Percentiles rank a stretch among this genome's conserved stretches.
Evolutionary conservation across 148 eudicot species (phyloP).

Genomic region (Silene conica): DNA sequence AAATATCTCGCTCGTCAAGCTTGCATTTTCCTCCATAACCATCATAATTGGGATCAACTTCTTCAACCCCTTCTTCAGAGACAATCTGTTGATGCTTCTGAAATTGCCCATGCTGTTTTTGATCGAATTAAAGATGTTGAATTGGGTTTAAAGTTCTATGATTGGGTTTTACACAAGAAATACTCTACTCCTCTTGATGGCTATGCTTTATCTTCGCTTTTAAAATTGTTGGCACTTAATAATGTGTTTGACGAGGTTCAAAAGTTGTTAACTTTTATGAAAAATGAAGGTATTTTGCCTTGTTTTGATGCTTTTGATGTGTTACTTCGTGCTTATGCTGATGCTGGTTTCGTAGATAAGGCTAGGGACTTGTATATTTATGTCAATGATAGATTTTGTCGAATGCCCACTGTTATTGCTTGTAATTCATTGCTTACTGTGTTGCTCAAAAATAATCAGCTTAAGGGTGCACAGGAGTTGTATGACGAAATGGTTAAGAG

Average conservation of each 20-base stretch:
- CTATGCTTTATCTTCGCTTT: slow-evolving; percentile 71
- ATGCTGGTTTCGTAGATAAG: slow-evolving; percentile 52
- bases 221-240: slow-evolving; percentile 59
- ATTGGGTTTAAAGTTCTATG: slow-evolving; percentile 69
- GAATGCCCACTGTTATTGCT: slow-evolving; percentile 52
- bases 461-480: slow-evolving; percentile 41
- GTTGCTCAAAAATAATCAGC: slow-evolving; percentile 39
- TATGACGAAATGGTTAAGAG: slow-evolving; percentile 67
- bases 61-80: slow-evolving; percentile 51
- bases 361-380: slow-evolving; percentile 49
- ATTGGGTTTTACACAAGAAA: slow-evolving; percentile 44
- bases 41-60: slow-evolving; percentile 54
- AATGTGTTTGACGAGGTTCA: slow-evolving; percentile 60
- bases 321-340: slow-evolving; percentile 56
- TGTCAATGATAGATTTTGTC: slow-evolving; percentile 26
- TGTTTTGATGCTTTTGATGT: slow-evolving; percentile 51
- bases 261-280: slow-evolving; percentile 42
- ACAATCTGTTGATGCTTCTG: slow-evolving; percentile 54
- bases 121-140: slow-evolving; percentile 55
- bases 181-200: slow-evolving; percentile 59
- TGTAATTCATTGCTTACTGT: slow-evolving; percentile 67
- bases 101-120: slow-evolving; percentile 71
- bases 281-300: slow-evolving; percentile 42
- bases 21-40: slow-evolving; percentile 50
- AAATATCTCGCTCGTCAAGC: slow-evolving; percentile 43